Evolutionary conservation across 1,284 basidiomycete species (phyloP).

Genomic region (Cryptococcus sp.): DNA sequence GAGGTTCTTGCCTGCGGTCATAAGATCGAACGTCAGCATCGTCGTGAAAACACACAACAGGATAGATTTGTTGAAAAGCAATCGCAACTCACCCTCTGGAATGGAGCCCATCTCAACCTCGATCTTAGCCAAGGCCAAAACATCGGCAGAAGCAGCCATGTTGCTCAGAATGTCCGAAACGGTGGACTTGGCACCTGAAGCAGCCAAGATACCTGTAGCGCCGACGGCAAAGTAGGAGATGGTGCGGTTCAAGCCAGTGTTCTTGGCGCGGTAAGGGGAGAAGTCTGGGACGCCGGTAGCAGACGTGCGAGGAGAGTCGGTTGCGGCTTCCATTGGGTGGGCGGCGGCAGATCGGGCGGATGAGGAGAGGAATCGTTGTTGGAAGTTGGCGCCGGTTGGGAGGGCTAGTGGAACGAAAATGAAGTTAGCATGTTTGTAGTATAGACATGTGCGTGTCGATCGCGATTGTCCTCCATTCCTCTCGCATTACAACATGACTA

Average conservation of each 20-base stretch:
- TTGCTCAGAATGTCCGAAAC: slow-evolving; percentile 93
- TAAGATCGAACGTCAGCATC: not conserved
- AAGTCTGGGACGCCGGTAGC: slow-evolving; percentile 82
- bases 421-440: slow-evolving; percentile 3
- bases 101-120: slow-evolving; percentile 90
- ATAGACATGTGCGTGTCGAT: not conserved
- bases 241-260: slow-evolving; percentile 72
- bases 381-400: slow-evolving; percentile 57
- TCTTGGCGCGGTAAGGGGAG: slow-evolving; percentile 73
- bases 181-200: slow-evolving; percentile 90
- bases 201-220: slow-evolving; percentile 88
- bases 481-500: no score
- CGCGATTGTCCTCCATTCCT: not conserved
- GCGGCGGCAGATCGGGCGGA: slow-evolving; percentile 54
- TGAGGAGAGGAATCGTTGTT: slow-evolving; percentile 64
- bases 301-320: slow-evolving; percentile 19
- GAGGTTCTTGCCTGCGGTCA: slow-evolving; percentile 57
- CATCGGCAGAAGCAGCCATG: slow-evolving; percentile 96
- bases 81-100: slow-evolving; percentile 80
- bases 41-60: no score
- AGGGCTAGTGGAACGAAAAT: slow-evolving; percentile 34
- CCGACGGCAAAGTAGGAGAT: slow-evolving; percentile 98
- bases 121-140: slow-evolving; percentile 96
- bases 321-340: slow-evolving; percentile 20
- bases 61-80: slow-evolving; percentile 23